These are phyloP conservation scores for Orbilia quercus DNA, from an alignment of 2,329 filamentous ascomycete genomes.

Conservation along the genomic window DNA sequence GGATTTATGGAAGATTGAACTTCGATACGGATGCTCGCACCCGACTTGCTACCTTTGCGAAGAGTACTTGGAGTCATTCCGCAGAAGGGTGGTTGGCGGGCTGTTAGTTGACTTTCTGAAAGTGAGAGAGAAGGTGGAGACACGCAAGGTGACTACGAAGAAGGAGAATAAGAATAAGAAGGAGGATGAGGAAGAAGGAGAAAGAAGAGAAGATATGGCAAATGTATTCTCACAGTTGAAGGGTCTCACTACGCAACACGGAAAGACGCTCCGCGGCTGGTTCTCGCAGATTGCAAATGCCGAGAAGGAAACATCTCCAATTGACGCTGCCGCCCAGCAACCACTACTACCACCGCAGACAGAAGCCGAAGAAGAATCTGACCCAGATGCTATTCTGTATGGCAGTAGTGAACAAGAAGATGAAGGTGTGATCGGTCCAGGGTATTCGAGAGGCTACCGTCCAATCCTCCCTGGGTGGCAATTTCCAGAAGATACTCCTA, in stretches of 20 bases:
- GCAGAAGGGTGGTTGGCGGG: conserved; percentile 9
- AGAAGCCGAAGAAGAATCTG: not conserved
- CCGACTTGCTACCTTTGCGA: conserved; percentile 39
- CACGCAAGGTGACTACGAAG: not conserved
- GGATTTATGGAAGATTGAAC: not conserved
- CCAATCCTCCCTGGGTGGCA: conserved; percentile 20
- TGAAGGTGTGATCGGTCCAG: conserved; percentile 11
- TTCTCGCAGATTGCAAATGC: conserved; percentile 16
- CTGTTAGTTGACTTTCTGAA: conserved; percentile 13
- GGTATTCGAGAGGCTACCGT: conserved; percentile 13
- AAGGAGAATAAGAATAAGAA: not conserved
- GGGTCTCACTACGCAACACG: conserved; percentile 29
- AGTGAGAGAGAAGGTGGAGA: not conserved
- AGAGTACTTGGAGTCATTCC: conserved; percentile 18
- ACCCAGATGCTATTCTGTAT: too few species aligned
- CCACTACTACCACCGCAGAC: not conserved
- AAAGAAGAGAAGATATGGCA: conserved; percentile 5
- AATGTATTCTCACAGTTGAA: conserved; percentile 37
- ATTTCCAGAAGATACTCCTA: conserved; percentile 21
- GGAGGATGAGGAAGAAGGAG: not conserved
- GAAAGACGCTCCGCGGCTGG: conserved; percentile 21
- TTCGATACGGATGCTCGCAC: conserved; percentile 25
- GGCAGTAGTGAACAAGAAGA: not conserved
- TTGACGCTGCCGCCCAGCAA: not conserved
- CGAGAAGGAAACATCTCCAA: conserved; percentile 1